Evolutionary conservation across 768 basidiomycete species (phyloP), one percentile per base, ranked within the genome.

Genomic region (Kwoniella dendrophila): DNA sequence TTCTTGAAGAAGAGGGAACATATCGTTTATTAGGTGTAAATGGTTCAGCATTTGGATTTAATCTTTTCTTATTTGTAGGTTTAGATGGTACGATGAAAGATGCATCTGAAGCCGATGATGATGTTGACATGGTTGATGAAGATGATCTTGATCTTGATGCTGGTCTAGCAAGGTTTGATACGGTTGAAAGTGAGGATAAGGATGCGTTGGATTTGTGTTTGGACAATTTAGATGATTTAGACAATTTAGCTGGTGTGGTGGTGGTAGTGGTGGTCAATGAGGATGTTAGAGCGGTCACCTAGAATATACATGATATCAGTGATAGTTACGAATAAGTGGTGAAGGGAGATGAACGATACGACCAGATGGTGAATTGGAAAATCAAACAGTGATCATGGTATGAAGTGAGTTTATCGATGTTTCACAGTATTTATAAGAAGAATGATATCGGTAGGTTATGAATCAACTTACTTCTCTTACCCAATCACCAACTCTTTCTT

Each of bases 401-500:
- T 2, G 4, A 24, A n/a, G n/a, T n/a, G n/a, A n/a, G n/a, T n/a
- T n/a, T n/a, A n/a, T n/a, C 34, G 49, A 32, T 32, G 49, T 51
- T 20, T 18, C 29, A 29, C 10, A 24, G 43, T 7, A 18, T n/a
- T 5, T 4, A 6, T 5, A 44, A n/a, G 10, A 49, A 8, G 48
- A 49, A 30, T 27, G 20, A 50, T 7, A 14, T 27, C 12, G 10
- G 38, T n/a, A 22, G 20, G 34, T 43, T 10, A 43, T 20, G 41
- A 43, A 36, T 22, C 22, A 29, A 67, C 73, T 69, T 59, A 72
- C 73, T 53, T 72, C 62, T n/a, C 64, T 33, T 2, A 75, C 57
- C 71, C 71, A 75, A 41, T 67, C 71, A 22, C 71, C 67, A 20
- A 69, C 71, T 12, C 63, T 22, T 32, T 67, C 67, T 20, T 64